Conservation (phyloP, 116 monocot genomes). For the Dioscorea cayenensis region DNA sequence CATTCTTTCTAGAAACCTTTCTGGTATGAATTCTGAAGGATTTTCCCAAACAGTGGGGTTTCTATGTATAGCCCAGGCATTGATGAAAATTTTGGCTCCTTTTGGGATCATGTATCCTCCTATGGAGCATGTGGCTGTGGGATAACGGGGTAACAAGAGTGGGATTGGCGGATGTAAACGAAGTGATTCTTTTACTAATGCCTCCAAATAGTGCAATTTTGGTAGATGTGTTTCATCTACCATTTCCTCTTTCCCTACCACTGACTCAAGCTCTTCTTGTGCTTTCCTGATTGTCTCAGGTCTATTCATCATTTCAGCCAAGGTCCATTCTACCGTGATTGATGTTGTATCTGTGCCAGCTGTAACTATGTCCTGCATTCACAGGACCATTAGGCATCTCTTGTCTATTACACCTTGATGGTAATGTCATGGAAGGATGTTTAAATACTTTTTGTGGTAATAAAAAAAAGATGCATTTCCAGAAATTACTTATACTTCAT, state of each 20-base stretch:
- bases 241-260: conserved; percentile 7
- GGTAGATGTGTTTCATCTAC: conserved; percentile 10
- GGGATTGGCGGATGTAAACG: conserved; percentile 15
- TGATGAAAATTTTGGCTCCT: conserved; percentile 1
- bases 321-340: conserved; percentile 10
- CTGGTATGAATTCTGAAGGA: conserved; percentile 14
- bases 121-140: conserved; percentile 2
- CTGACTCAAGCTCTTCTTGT: conserved; percentile 21
- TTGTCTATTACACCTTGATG: too few species aligned
- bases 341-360: conserved; percentile 11
- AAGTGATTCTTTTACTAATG: neutral
- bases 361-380: conserved; percentile 8
- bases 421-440: too few species aligned
- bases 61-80: conserved; percentile 9
- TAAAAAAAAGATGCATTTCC: too few species aligned
- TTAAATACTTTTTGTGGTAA: too few species aligned
- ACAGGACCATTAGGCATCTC: too few species aligned
- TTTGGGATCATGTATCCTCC: conserved; percentile 1
- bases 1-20: conserved; percentile 12
- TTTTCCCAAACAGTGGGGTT: conserved; percentile 4
- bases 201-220: too few species aligned
- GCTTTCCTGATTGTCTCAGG: conserved; percentile 14
- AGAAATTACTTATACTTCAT: too few species aligned
- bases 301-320: conserved; percentile 11
- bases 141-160: neutral